Base-by-base conservation (phyloP, 352 stramenopile species). In the Pythium dissotocum region DNA sequence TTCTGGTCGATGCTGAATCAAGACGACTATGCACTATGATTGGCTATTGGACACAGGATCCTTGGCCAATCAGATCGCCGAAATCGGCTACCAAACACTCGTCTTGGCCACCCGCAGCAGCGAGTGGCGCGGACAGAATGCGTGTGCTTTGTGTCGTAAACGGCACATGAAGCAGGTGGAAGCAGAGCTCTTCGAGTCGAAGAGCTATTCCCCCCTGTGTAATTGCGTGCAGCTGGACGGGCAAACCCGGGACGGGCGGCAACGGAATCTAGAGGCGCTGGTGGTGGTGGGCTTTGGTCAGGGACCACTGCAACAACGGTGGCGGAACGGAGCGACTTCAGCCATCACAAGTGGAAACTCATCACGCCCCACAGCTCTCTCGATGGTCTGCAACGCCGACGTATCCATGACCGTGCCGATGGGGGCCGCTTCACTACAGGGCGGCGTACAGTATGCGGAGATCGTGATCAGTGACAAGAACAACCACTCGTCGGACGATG, bases 361-460 rank as follows among this genome's bases (percentile, higher is more conserved):
- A 54, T 38, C 51, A 13, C 58, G 14, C 40, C 4, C 32, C 18
- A 12, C 18, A 53, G 32, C 38, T 48, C 26, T 58, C 40, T 60
- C 33, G 14, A 88, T 85, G 77, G 75, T 79, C 52, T 83, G 72
- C 73, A 86, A 76, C 71, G 75, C 75, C 56, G 69, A 78, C 58
- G 63, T 74, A 51, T 59, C 66, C 53, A 66, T 72, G 60, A 36
- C 54, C 46, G 46, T 68, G 26, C 66, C 66, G 6, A 64, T 60
- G 28, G 66, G 66, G 57, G 66, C 59, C 61, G n/a, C 35, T 4
- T 40, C 26, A 16, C 38, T 30, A 26, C 51, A 55, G 63, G 44
- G 69, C 48, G 55, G 57, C 54, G 36, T 79, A 58, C 76, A 87
- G 61, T 90, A 89, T 67, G 78, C 83, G 16, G 79, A 91, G 72